A percentile compares a stretch with the other conserved stretches of the same genome.
phyloP scores from a whole-genome alignment of 2,329 filamentous ascomycete genomes.

The Oidium heveae region DNA sequence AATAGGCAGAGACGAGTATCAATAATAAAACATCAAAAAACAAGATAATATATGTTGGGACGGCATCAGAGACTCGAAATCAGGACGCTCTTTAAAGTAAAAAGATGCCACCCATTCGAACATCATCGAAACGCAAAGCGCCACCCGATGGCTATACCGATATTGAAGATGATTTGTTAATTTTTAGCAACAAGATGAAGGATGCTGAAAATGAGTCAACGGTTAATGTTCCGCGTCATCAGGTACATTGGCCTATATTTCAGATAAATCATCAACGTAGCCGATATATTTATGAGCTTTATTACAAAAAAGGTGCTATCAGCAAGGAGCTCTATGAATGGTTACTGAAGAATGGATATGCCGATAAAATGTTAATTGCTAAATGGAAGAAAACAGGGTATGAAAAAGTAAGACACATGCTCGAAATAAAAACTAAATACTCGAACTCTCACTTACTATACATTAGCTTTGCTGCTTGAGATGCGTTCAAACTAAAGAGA shows the following conservation, averaged over 20 bases:
- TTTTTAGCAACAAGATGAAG: conserved; percentile 81
- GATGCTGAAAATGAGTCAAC: conserved; percentile 78
- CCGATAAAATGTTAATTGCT: conserved; percentile 81
- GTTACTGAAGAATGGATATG: conserved; percentile 89
- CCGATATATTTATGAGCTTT: conserved; percentile 89
- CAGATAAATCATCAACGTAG: conserved; percentile 84
- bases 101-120: conserved; percentile 52
- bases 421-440: background rate
- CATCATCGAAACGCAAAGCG: conserved; percentile 52
- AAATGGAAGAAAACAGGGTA: conserved; percentile 99
- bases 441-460: background rate
- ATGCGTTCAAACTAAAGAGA: conserved; percentile 98
- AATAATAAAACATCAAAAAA: no score
- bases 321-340: conserved; percentile 82
- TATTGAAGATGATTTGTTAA: conserved; percentile 64
- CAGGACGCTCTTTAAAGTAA: background rate
- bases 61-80: background rate
- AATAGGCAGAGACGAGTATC: no score
- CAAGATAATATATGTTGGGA: no score
- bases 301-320: conserved; percentile 95
- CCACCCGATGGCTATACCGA: conserved; percentile 71
- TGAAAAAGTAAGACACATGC: conserved; percentile 44
- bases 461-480: conserved; percentile 67
- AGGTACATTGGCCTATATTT: conserved; percentile 91
- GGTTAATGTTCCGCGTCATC: conserved; percentile 58